These are phyloP conservation scores for Blastomyces gilchristii DNA, from an alignment of 2,329 filamentous ascomycete species.

Conservation along the genomic window DNA sequence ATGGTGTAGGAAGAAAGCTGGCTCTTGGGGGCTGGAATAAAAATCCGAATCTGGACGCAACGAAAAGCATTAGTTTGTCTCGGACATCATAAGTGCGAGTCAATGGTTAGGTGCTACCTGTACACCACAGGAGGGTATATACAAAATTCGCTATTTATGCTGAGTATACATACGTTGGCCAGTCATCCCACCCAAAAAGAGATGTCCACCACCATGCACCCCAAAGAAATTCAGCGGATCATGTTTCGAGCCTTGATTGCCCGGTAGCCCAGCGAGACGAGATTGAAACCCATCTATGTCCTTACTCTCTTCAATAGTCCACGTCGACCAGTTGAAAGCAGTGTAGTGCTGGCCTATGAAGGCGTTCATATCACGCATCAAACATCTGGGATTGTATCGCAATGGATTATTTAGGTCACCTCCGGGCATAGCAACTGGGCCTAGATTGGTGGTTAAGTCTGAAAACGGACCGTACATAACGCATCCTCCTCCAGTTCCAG, in stretches of 20 bases:
- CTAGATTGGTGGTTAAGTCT: constrained; percentile 31
- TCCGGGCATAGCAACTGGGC: constrained; percentile 16
- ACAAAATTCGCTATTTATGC: background rate
- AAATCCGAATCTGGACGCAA: constrained; percentile 11
- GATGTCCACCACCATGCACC: constrained; percentile 16
- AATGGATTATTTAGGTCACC: constrained; percentile 11
- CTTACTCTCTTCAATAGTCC: constrained; percentile 12
- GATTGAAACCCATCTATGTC: constrained; percentile 14
- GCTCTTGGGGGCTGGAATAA: constrained; percentile 16
- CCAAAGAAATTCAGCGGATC: constrained; percentile 11
- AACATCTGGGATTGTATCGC: constrained; percentile 28
- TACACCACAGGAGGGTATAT: background rate
- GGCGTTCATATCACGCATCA: constrained; percentile 32
- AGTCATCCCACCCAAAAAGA: constrained; percentile 12
- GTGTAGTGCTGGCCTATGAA: constrained; percentile 10
- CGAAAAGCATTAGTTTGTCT: background rate
- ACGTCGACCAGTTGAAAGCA: constrained; percentile 12
- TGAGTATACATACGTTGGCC: constrained; percentile 10
- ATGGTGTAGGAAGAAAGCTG: constrained; percentile 19
- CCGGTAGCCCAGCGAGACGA: constrained; percentile 9
- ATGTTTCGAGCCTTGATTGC: constrained; percentile 8
- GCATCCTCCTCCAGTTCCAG: constrained; percentile 23
- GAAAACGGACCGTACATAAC: constrained; percentile 22
- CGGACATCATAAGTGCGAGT: no score
- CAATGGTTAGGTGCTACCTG: no score